phyloP scores from a whole-genome alignment of 495 filamentous ascomycete species.

The Podospora conica region DNA sequence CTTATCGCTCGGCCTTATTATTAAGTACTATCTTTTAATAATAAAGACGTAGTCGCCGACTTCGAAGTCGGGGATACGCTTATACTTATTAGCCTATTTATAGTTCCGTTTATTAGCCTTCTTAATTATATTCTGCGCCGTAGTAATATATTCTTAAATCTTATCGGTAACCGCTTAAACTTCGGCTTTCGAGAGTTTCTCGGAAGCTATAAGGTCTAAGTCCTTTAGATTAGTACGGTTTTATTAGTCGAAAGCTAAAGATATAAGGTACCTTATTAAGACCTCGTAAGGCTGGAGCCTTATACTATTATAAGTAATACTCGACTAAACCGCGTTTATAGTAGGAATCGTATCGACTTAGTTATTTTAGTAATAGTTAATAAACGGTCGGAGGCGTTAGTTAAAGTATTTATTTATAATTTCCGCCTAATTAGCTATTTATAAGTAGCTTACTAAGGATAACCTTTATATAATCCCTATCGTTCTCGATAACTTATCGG shows the following conservation, averaged over 20 bases:
- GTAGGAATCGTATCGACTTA: neutral
- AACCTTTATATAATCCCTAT: neutral
- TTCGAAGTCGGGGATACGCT: too few species aligned
- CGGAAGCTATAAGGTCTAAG: too few species aligned
- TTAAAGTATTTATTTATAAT: neutral
- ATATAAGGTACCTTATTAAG: neutral
- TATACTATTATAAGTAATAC: neutral
- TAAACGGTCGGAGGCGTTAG: neutral
- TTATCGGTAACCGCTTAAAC: too few species aligned
- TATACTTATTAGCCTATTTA: too few species aligned
- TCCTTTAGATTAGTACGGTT: too few species aligned
- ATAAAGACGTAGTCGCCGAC: too few species aligned
- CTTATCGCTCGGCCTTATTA: too few species aligned
- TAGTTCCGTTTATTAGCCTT: too few species aligned
- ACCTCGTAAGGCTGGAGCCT: neutral
- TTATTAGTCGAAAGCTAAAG: neutral
- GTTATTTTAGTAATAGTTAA: neutral
- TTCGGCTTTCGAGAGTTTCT: too few species aligned
- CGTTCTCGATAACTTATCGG: neutral
- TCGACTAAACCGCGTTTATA: neutral
- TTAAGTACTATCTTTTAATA: too few species aligned
- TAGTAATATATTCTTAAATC: too few species aligned
- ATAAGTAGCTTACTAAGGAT: neutral
- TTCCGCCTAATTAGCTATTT: neutral
- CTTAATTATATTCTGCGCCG: too few species aligned